These are phyloP conservation scores for Melanomma pulvis-pyrius DNA, from an alignment of 495 filamentous ascomycete species.

Conservation along the genomic window DNA sequence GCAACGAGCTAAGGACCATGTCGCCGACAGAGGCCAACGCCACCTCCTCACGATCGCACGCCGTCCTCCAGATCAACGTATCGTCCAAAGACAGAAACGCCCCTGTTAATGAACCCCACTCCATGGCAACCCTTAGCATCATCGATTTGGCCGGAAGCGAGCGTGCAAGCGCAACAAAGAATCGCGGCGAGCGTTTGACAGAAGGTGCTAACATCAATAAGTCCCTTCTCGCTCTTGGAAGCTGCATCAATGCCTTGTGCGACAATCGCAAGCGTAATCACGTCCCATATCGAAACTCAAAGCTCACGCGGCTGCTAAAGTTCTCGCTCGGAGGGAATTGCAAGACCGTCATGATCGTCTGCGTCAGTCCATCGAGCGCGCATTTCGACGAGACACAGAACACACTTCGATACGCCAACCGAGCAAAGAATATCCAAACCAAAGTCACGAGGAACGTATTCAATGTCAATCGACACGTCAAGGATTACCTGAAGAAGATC, in stretches of 20 bases:
- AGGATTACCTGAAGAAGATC: slow-evolving; percentile 97
- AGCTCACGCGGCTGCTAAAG: slow-evolving; percentile 92
- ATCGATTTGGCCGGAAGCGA: slow-evolving; percentile 98
- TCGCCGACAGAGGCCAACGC: slow-evolving; percentile 98
- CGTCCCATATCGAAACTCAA: slow-evolving; percentile 96
- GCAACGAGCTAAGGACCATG: slow-evolving; percentile 93
- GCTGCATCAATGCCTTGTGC: slow-evolving; percentile 98
- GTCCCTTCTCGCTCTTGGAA: slow-evolving; percentile 89
- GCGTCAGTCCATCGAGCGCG: slow-evolving; percentile 91
- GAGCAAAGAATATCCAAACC: slow-evolving; percentile 99
- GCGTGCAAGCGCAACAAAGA: slow-evolving; percentile 94
- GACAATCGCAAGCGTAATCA: slow-evolving; percentile 91
- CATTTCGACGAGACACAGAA: slow-evolving; percentile 99
- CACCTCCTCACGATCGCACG: slow-evolving; percentile 95
- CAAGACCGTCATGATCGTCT: slow-evolving; percentile 99
- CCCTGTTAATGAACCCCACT: slow-evolving; percentile 89
- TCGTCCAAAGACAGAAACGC: slow-evolving; percentile 93
- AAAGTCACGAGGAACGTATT: slow-evolving; percentile 98
- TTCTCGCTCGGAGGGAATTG: slow-evolving; percentile 98
- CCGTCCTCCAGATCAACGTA: slow-evolving; percentile 97
- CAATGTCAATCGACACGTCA: slow-evolving; percentile 98
- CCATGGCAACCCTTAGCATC: slow-evolving; percentile 96
- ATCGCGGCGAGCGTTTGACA: slow-evolving; percentile 84
- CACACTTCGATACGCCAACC: slow-evolving; percentile 94
- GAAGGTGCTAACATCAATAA: slow-evolving; percentile 99